phyloP scores from a whole-genome alignment of 1,139 yeast genomes.

The Pichia sp. region DNA sequence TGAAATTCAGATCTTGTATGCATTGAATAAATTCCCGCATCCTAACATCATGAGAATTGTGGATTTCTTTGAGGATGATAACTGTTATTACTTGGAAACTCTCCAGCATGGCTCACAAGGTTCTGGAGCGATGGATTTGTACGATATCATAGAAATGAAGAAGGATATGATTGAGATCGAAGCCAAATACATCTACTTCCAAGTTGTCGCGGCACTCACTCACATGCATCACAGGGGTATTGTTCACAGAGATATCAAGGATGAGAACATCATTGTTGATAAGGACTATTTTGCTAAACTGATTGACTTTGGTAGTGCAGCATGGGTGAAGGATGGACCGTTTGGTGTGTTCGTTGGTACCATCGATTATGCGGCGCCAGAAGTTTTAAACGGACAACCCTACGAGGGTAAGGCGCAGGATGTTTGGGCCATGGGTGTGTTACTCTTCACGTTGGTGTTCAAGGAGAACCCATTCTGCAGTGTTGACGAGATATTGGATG shows the following conservation, averaged over 20 bases:
- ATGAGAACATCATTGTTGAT: conserved; percentile 88
- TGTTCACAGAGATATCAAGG: conserved; percentile 92
- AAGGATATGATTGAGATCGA: conserved; percentile 73
- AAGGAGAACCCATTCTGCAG: conserved; percentile 94
- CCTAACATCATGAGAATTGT: conserved; percentile 77
- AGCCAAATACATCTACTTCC: conserved; percentile 70
- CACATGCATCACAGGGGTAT: conserved; percentile 83
- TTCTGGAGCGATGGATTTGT: conserved; percentile 85
- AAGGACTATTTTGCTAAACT: conserved; percentile 68
- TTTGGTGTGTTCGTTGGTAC: conserved; percentile 97
- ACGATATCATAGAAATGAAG: conserved; percentile 82
- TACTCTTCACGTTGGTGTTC: conserved; percentile 82
- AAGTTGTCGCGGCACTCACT: conserved; percentile 67
- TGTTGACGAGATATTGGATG: conserved; percentile 92
- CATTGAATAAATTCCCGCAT: conserved; percentile 67
- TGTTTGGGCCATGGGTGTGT: conserved; percentile 92
- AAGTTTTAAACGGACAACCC: conserved; percentile 79
- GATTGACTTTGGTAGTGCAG: conserved; percentile 95
- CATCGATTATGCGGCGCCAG: conserved; percentile 95
- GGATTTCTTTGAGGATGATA: conserved; percentile 88
- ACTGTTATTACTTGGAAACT: conserved; percentile 83
- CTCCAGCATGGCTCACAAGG: conserved; percentile 65
- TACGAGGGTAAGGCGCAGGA: conserved; percentile 94
- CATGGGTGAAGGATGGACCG: conserved; percentile 84
- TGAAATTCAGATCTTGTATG: conserved; percentile 88